Base-by-base conservation (phyloP, 768 basidiomycete species). In the Boletus rex-veris region DNA sequence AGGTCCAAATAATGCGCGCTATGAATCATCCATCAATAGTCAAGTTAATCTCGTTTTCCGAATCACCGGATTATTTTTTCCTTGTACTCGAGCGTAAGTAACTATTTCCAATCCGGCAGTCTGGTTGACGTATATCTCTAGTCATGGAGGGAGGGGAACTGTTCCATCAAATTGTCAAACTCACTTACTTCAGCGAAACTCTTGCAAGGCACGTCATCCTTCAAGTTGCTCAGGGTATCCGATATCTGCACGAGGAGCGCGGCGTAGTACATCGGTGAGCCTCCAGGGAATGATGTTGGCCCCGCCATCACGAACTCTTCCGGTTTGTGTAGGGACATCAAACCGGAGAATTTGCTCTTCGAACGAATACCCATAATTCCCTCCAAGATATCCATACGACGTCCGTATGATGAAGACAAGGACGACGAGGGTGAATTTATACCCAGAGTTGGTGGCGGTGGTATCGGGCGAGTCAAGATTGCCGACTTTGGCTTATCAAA, bases 1-100 rank as follows among this genome's bases (percentile, higher is more conserved):
- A 99, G 85, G 97, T 99, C 12, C 94, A 97, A 73, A 98, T 99
- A 66, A 99, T 99, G 96, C 90, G 95, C 35, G 91, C 92, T 15
- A 90, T 84, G 48, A 85, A 88, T 58, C 94, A 98, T 65, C 87
- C 92, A n/a, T 81, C 87, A 26, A 87, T 99, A 64, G 88, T 98
- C 65, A 94, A 93, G 71, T 85, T 99, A 16, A 75, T 86, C 39
- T 88, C 88, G 43, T 98, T 98, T 69, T 92, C 85, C 57, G 97
- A 99, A 72, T 93, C 92, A 11, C 76, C 78, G 21, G 94, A 98
- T 61, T 83, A 96, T 66, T 99, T 98, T 70, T 99, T 94, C 70
- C 80, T 99, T 15, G 83, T 98, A 16, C 77, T 99, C 53, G 97
- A 99, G 72, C 77, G 91, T 88, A 71, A 64, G 88, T 79, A 33